Evolutionary conservation across 805 yeast species (phyloP), one percentile per base, ranked within the genome.

Genomic region (Lipomyces japonicus): DNA sequence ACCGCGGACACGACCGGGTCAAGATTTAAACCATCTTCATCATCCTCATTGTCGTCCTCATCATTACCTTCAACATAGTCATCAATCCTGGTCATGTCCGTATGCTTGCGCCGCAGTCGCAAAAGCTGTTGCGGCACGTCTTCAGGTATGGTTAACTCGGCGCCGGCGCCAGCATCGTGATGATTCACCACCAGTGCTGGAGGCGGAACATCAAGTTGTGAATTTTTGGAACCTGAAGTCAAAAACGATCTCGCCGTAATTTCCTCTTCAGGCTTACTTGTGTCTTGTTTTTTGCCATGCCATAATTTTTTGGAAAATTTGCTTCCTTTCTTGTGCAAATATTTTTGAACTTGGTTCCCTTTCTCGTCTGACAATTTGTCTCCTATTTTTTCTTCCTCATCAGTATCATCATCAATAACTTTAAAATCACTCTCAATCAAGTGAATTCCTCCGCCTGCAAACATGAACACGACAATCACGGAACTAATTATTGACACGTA

Each of bases 401-500:
- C 55, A 18, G 32, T 24, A 14, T 44, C 50, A 43, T n/a, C 45
- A 3, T 37, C 48, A 7, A 42, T 28, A 2, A 37, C 31, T n/a
- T 75, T 72, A 62, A 88, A 85, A 64, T 89, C 96, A 64, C 79
- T 70, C 37, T 81, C 84, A 14, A 88, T 72, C 45, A 89, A 67
- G 53, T 80, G 74, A 67, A 82, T 83, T 46, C 85, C 76, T 1
- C 96, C 96, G 39, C 84, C 68, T 61, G 86, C 83, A 75, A 87
- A 86, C 68, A 84, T 80, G 61, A 76, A 67, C 40, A 86, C 72
- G 34, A 81, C 73, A 65, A 84, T 87, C 1, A 83, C 74, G 2
- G 87, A 83, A 39, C 83, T 71, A 60, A 84, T 85, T 30, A 89
- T 82, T 61, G 89, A 83, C 19, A 86, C 83, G 66, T 84, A 86